Base-by-base conservation (phyloP, 164 flowering plant species). In the Cinnamomum micranthum region DNA sequence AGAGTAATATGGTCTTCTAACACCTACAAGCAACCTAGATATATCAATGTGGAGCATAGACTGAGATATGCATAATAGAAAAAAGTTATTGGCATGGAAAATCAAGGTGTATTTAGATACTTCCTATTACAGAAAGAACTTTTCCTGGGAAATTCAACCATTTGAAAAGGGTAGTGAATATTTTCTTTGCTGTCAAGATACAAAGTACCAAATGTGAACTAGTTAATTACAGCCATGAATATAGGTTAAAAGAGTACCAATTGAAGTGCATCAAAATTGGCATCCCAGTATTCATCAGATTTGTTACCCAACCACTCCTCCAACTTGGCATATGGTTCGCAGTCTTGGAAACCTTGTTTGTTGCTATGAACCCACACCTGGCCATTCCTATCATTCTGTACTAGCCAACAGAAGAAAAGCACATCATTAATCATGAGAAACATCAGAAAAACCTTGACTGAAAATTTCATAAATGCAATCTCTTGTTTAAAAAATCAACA, bases 301-400 rank as follows among this genome's bases (percentile, higher is more conserved):
- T 31, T 78, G 27, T 75, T 70, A n/a, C 86, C 84, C 72, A 89
- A 77, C 92, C 93, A 89, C 65, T 85, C 79, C 82, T 86, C 91
- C 73, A 89, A 71, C 50, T 50, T 65, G 31, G 89, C 90, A 86
- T 89, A 89, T 13, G 70, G 77, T 81, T 89, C 91, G 77, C 88
- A 86, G 71, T 88, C 93, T 72, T 77, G 87, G 50, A 89, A 89
- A 17, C 84, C 85, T 80, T 89, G 93, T 75, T 89, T 89, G 70
- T 80, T 82, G 79, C 68, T 86, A 55, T 79, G 90, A 51, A 89
- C 88, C 85, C 82, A 81, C 1, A 81, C 88, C 66, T 51, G 70
- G 31, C 88, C 85, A 76, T 83, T 73, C 17, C 72, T 81, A 74
- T 78, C 85, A 79, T 76, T 71, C 91, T 89, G 80, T 33, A 33